A percentile compares a stretch with the other conserved stretches of the same genome.
Evolutionary conservation across 768 basidiomycete genomes (phyloP).

Genomic region (Cystobasidium onofrii): DNA sequence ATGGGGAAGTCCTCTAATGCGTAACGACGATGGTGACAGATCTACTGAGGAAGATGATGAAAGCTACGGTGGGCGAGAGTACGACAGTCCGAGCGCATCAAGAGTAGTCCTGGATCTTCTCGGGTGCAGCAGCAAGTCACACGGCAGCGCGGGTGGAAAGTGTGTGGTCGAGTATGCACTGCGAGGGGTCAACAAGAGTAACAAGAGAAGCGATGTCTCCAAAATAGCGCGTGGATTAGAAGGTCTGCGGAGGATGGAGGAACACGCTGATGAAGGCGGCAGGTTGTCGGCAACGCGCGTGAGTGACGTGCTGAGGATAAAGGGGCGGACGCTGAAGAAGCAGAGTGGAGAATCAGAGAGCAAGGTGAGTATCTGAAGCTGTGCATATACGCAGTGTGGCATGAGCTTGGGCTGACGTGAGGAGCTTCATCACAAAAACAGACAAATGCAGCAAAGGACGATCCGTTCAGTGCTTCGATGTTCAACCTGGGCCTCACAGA

Average conservation of each 20-base stretch:
- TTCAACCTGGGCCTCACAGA: slow-evolving; percentile 82
- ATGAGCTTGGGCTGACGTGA: too few relatives aligned
- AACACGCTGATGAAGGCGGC: not conserved
- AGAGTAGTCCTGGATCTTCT: not conserved
- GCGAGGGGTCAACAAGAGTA: slow-evolving; percentile 11
- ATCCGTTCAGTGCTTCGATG: slow-evolving; percentile 63
- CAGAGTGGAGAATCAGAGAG: not conserved
- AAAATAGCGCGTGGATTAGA: slow-evolving; percentile 6
- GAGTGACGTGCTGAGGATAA: not conserved
- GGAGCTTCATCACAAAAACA: too few relatives aligned
- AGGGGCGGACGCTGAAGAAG: not conserved
- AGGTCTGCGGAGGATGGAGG: not conserved
- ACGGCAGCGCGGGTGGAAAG: not conserved
- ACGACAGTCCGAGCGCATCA: not conserved
- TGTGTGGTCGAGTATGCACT: slow-evolving; percentile 21
- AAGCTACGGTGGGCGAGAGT: not conserved
- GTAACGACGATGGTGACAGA: not conserved
- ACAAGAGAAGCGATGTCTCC: slow-evolving; percentile 19
- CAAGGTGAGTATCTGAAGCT: not conserved
- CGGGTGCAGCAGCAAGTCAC: not conserved
- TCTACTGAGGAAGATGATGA: not conserved
- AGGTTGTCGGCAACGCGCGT: not conserved
- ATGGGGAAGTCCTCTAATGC: slow-evolving; percentile 14
- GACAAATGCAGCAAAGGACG: slow-evolving; percentile 37
- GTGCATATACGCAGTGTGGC: not conserved